Conservation (phyloP, 2,329 filamentous ascomycete genomes). For the Akanthomyces uredinophilus region DNA sequence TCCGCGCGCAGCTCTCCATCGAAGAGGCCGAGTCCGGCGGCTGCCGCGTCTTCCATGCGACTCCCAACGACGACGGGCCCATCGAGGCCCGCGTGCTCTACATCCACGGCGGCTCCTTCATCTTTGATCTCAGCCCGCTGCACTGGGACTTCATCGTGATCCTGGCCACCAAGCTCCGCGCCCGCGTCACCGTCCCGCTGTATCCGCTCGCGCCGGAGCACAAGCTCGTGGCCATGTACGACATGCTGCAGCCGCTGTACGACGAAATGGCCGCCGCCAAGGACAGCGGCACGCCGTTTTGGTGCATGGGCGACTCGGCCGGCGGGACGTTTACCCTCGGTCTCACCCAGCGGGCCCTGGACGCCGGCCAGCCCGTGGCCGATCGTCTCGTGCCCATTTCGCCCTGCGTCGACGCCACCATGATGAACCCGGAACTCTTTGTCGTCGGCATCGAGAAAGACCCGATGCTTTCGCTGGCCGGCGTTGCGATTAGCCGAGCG, state of each 20-base stretch:
- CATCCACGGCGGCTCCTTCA: background rate
- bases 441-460: conserved; percentile 21
- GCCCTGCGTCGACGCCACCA: conserved; percentile 26
- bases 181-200: conserved; percentile 28
- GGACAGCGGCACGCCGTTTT: conserved; percentile 26
- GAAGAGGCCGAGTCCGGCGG: conserved; percentile 20
- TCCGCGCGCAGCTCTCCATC: conserved; percentile 19
- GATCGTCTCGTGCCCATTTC: conserved; percentile 26
- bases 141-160: conserved; percentile 27
- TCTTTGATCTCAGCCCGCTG: background rate
- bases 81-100: conserved; percentile 22
- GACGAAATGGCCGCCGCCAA: conserved; percentile 26
- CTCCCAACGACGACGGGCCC: conserved; percentile 24
- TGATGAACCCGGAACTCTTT: conserved; percentile 24
- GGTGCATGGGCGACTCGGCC: background rate
- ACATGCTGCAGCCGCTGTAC: conserved; percentile 27
- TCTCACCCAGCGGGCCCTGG: background rate
- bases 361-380: conserved; percentile 22
- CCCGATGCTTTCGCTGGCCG: background rate
- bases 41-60: conserved; percentile 25
- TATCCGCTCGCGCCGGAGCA: conserved; percentile 30
- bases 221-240: conserved; percentile 28
- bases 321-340: background rate
- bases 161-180: conserved; percentile 27
- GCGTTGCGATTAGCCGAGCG: background rate